Evolutionary conservation across 2,329 filamentous ascomycete species (phyloP), one percentile per base, ranked within the genome.

Genomic region (Colletotrichum phormii): DNA sequence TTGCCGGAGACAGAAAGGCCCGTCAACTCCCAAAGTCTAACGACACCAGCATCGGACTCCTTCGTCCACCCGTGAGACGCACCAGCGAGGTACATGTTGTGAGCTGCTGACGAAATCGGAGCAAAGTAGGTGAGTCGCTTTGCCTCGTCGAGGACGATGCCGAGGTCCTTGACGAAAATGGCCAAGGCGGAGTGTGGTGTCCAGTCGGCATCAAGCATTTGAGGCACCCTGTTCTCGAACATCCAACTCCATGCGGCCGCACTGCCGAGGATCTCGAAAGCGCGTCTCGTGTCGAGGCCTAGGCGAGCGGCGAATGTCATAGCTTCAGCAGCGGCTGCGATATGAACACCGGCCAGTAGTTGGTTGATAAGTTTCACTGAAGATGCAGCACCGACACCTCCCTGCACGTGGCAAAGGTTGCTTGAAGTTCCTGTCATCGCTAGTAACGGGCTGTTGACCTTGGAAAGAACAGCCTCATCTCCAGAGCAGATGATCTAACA

Each of bases 281-380:
- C 81, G 3, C 83, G 79, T 66, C 84, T 80, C 0, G 87, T 86
- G 69, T 90, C 86, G 31, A 90, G 76, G 0, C 88, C 88, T 4
- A 89, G 82, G 11, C 84, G 83, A 3, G 86, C 86, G 2, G 86
- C 88, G 63, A 91, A 85, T 0, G 87, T 87, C 83, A 90, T 89
- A 0, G 87, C 87, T 78, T 91, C 89, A 18, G 84, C 85, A 3
- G 88, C 84, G 0, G 86, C 82, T 9, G 88, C 84, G 59, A 91
- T 89, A 77, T 91, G 89, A 5, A 89, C 87, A 1, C 87, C 89
- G 0, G 88, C 87, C 54, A 91, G 85, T 5, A 90, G 84, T 75
- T 90, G 87, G 76, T 90, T 87, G 62, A 90, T 85, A 60, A 90
- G 85, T 76, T 90, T 90, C 76, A 89, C 86, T 24, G 89, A 89